Percentiles rank a stretch among this genome's conserved stretches.
Conservation (phyloP, 2,329 filamentous ascomycete genomes). For the Colletotrichum tabaci region DNA sequence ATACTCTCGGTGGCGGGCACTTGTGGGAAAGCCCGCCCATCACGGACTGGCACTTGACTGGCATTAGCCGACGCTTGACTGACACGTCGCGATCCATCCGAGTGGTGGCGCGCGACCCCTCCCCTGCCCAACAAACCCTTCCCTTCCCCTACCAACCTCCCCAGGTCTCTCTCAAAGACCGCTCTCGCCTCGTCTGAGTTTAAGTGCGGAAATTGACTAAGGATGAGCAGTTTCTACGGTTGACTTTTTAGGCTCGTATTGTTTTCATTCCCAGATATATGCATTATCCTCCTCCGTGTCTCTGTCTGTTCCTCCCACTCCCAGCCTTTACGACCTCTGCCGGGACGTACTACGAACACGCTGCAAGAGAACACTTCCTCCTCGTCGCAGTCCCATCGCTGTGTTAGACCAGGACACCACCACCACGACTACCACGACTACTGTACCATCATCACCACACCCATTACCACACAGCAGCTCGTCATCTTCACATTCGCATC, state of each 20-base stretch:
- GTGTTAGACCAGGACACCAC: too few species aligned
- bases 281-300: too few species aligned
- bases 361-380: too few species aligned
- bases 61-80: background rate
- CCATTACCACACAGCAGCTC: background rate
- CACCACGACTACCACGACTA: too few species aligned
- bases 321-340: too few species aligned
- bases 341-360: too few species aligned
- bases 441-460: too few species aligned
- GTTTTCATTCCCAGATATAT: background rate
- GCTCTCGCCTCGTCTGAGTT: constrained; percentile 6
- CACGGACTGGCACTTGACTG: background rate
- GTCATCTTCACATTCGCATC: background rate
- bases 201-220: constrained; percentile 7
- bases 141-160: background rate
- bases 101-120: background rate
- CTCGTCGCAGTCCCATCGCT: too few species aligned
- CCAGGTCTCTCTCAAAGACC: background rate
- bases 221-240: background rate
- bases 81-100: constrained; percentile 5
- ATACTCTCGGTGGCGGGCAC: background rate
- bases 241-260: background rate
- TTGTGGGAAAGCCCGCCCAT: too few species aligned
- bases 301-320: too few species aligned
- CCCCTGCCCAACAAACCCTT: background rate